Evolutionary conservation across 371 early-diverging fungal genomes (phyloP).

Genomic region (Circinella minor): DNA sequence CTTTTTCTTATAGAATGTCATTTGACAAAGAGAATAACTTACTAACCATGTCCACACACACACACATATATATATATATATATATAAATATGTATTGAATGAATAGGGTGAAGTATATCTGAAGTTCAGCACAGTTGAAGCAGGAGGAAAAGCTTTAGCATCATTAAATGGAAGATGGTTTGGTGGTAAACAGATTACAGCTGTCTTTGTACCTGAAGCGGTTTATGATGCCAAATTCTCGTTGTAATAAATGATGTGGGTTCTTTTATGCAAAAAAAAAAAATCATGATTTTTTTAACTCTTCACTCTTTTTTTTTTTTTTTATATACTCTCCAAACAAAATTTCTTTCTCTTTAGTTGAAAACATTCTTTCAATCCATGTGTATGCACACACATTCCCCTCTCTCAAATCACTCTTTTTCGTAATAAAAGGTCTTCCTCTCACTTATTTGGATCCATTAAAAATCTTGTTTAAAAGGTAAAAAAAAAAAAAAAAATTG

Average conservation of each 20-base stretch:
- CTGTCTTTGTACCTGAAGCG: constrained; percentile 73
- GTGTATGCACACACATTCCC: neutral
- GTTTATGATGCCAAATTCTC: constrained; percentile 71
- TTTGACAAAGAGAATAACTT: no score
- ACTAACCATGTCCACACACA: no score
- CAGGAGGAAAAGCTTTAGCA: constrained; percentile 71
- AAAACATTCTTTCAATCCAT: neutral
- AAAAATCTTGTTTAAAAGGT: neutral
- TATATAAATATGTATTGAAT: neutral
- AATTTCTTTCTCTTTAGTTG: constrained; percentile 4
- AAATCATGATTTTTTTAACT: neutral
- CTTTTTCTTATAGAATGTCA: no score
- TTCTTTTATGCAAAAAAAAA: neutral
- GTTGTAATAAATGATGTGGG: constrained; percentile 16
- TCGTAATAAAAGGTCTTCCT: neutral
- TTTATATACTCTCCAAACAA: neutral
- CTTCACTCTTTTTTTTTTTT: neutral
- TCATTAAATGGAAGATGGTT: constrained; percentile 82
- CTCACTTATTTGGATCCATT: neutral
- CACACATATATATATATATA: no score
- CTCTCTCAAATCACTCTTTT: neutral
- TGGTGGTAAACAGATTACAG: constrained; percentile 75
- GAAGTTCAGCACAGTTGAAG: constrained; percentile 72
- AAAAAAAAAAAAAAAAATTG: neutral
- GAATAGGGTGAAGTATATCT: constrained; percentile 81